Evolutionary conservation across 805 yeast genomes (phyloP), one percentile per base, ranked within the genome.

Genomic region (Schizosaccharomyces lindneri): DNA sequence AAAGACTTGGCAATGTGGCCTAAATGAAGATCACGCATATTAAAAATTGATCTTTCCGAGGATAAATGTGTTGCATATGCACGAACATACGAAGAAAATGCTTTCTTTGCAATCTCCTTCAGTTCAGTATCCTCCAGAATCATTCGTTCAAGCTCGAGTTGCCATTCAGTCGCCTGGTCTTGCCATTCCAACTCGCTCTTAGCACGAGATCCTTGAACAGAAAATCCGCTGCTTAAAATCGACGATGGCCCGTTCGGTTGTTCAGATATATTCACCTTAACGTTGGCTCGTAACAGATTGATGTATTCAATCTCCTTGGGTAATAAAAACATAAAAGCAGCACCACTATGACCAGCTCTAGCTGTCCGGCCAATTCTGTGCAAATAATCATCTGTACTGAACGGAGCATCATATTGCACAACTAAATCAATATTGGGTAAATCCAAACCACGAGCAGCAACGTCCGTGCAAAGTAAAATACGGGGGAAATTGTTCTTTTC

Each of bases 351-450:
- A 65, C 98, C 98, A n/a, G 94, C 95, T 74, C 99, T 82, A 7
- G 99, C 99, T 13, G 97, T 88, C 75, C 99, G 82, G 62, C 99
- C 99, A 62, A 89, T 86, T 72, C 99, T 79, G 72, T 93, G 99
- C 63, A 93, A 75, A 76, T 93, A 98, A 70, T 93, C 99, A 65
- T 88, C 97, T 4, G 87, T 76, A 1, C 93, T 79, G 68, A 90
- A 89, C 4, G 98, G 96, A 2, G 99, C 96, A 70, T 93, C 99
- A 67, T 82, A 84, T 71, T 93, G 98, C 21, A 93, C 76, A 41
- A 93, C 95, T 59, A 83, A 80, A 57, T 93, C 80, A 63, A 93
- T 87, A 61, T 81, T 78, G 1, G 96, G 95, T 62, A 93, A 74
- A 75, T 93, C 99, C 64, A 93, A 76, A 64, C 99, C 99, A 73